Conservation (phyloP, 2,329 filamentous ascomycete genomes). For the Ceratocystis albifundus region DNA sequence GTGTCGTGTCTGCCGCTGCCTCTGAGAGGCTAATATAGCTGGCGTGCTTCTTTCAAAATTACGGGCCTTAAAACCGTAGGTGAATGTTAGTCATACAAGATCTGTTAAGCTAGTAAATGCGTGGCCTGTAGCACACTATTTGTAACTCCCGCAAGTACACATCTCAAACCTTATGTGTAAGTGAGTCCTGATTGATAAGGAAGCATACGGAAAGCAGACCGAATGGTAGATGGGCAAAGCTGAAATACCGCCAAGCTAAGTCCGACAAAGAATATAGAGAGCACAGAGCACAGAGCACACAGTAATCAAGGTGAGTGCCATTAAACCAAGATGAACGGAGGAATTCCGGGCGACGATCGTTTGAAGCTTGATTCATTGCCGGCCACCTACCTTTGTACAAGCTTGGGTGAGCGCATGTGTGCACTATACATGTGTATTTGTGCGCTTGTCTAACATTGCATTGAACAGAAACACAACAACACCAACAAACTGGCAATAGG, state of each 20-base stretch:
- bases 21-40: no score
- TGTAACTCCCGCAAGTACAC: no score
- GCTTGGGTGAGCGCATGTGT: not conserved
- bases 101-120: no score
- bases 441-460: not conserved
- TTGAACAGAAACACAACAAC: not conserved
- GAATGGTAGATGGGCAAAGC: no score
- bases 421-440: not conserved
- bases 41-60: no score
- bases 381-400: not conserved
- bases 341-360: not conserved
- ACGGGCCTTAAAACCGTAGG: no score
- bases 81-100: no score
- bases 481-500: not conserved
- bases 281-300: slow-evolving; percentile 3
- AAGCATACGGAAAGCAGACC: not conserved
- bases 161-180: no score
- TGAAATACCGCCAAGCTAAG: not conserved
- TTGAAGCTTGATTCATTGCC: not conserved
- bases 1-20: no score
- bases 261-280: not conserved
- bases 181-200: no score
- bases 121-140: no score
- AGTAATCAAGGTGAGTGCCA: not conserved
- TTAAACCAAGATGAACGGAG: not conserved